Evolutionary conservation across 768 basidiomycete species (phyloP).

Genomic region (Heimioporus sp.): DNA sequence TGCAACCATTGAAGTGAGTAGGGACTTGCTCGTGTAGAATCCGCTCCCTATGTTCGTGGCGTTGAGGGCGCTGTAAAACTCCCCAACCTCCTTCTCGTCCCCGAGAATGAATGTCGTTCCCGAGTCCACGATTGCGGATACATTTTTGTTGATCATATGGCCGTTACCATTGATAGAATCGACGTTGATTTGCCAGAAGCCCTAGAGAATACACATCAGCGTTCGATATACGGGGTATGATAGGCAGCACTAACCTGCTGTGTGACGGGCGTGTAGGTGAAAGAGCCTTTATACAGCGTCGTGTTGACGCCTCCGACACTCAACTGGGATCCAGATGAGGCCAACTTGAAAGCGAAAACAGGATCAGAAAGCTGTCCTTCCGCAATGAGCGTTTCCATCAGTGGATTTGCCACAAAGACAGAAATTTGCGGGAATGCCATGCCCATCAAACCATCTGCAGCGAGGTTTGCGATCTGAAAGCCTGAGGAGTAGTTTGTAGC

Average conservation of each 20-base stretch:
- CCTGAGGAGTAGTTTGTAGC: slow-evolving; percentile 16
- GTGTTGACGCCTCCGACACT: slow-evolving; percentile 42
- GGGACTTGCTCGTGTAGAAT: slow-evolving; percentile 33
- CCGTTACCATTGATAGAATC: slow-evolving; percentile 25
- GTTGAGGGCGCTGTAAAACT: slow-evolving; percentile 31
- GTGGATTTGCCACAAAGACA: slow-evolving; percentile 31
- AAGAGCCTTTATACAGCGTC: slow-evolving; percentile 35
- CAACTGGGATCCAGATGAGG: slow-evolving; percentile 35
- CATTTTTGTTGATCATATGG: background rate
- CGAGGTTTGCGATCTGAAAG: slow-evolving; percentile 11
- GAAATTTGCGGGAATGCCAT: slow-evolving; percentile 44
- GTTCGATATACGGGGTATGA: background rate
- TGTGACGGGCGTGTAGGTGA: slow-evolving; percentile 37
- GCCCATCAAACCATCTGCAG: slow-evolving; percentile 37
- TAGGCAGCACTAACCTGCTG: slow-evolving; percentile 18
- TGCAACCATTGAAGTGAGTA: background rate
- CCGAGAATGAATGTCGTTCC: slow-evolving; percentile 46
- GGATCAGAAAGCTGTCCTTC: slow-evolving; percentile 34
- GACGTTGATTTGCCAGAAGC: slow-evolving; percentile 20
- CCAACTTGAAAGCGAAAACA: slow-evolving; percentile 40
- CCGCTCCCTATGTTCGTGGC: slow-evolving; percentile 32
- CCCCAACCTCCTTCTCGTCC: slow-evolving; percentile 33
- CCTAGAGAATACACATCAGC: slow-evolving; percentile 11
- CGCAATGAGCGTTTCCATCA: slow-evolving; percentile 43
- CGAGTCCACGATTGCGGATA: slow-evolving; percentile 45